phyloP scores from a whole-genome alignment of 2,329 filamentous ascomycete species.

The Sphaceloma murrayae region DNA sequence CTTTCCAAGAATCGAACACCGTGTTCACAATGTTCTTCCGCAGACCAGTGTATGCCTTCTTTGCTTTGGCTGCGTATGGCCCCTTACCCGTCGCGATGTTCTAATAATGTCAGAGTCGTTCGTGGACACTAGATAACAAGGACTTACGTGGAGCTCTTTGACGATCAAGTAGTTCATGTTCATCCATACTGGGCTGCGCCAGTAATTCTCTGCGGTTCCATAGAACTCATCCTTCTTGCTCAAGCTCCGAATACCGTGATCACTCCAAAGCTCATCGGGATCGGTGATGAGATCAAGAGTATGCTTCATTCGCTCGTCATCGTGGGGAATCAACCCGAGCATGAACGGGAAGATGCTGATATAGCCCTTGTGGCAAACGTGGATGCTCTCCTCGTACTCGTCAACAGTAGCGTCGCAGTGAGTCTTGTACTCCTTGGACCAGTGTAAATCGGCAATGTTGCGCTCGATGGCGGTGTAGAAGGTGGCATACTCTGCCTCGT shows the following conservation, averaged over 20 bases:
- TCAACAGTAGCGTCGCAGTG: conserved; percentile 96
- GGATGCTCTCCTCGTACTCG: conserved; percentile 78
- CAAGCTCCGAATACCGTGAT: conserved; percentile 78
- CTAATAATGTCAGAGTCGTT: conserved; percentile 30
- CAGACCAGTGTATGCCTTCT: conserved; percentile 64
- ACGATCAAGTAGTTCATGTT: conserved; percentile 90
- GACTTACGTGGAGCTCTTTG: conserved; percentile 65
- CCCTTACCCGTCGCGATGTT: conserved; percentile 55
- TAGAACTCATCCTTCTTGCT: conserved; percentile 77
- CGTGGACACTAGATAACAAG: neutral
- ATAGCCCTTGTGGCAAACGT: conserved; percentile 95
- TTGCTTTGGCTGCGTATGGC: conserved; percentile 58
- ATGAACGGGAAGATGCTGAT: conserved; percentile 89
- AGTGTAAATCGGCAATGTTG: conserved; percentile 90
- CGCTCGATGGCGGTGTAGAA: conserved; percentile 67
- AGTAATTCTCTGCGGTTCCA: conserved; percentile 91
- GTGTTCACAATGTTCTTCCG: conserved; percentile 81
- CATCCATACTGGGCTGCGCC: conserved; percentile 90
- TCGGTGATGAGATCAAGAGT: conserved; percentile 70
- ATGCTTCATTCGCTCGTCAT: conserved; percentile 64
- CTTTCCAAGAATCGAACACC: conserved; percentile 76
- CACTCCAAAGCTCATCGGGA: conserved; percentile 80
- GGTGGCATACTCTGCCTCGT: conserved; percentile 60
- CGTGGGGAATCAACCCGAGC: conserved; percentile 63
- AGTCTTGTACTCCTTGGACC: conserved; percentile 67